phyloP scores from a whole-genome alignment of 139 green algal genomes.

The Chlorella sorokiniana region DNA sequence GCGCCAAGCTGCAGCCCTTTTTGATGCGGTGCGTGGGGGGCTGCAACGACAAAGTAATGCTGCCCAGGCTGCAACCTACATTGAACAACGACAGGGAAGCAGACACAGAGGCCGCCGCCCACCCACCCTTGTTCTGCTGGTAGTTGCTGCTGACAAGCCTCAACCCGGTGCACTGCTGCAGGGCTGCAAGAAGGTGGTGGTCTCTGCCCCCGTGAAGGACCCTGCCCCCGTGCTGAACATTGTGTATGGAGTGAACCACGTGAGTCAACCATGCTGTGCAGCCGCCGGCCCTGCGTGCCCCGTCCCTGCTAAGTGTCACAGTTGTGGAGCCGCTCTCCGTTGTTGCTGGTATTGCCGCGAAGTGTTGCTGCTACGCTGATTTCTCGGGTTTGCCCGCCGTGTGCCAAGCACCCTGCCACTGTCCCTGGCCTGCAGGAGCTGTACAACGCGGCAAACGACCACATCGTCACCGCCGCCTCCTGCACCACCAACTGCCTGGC shows the following conservation, averaged over 20 bases:
- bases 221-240: conserved; percentile 77
- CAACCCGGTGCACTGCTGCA: too few species aligned
- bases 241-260: conserved; percentile 81
- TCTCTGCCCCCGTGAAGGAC: conserved; percentile 87
- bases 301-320: too few species aligned
- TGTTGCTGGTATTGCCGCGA: too few species aligned
- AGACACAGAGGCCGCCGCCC: not conserved
- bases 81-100: not conserved
- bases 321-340: too few species aligned
- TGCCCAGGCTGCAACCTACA: not conserved
- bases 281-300: not conserved
- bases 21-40: too few species aligned
- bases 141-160: too few species aligned
- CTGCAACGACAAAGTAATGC: conserved; percentile 42
- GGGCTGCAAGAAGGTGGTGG: conserved; percentile 63
- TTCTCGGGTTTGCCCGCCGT: too few species aligned
- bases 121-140: not conserved
- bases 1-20: conserved; percentile 65
- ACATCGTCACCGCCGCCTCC: conserved; percentile 86
- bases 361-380: too few species aligned
- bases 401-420: too few species aligned
- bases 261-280: not conserved
- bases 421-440: conserved; percentile 57
- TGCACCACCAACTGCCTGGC: conserved; percentile 94
- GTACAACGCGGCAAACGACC: conserved; percentile 71